Evolutionary conservation across 2,329 filamentous ascomycete genomes (phyloP).

Genomic region (Tetracladium maxilliforme): DNA sequence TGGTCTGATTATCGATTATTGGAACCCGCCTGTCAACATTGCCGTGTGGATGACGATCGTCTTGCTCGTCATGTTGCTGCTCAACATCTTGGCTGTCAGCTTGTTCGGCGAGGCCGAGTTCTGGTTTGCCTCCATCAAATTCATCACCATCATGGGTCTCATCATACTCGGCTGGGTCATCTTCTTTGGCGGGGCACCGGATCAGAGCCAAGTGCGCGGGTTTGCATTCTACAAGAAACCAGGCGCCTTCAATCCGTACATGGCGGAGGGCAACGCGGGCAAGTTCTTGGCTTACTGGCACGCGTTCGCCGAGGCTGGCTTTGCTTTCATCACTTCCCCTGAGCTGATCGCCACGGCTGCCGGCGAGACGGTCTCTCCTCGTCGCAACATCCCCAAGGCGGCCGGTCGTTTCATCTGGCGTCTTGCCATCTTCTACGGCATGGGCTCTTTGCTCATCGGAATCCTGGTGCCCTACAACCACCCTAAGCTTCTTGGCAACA

Average conservation of each 20-base stretch:
- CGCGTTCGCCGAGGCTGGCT: constrained; percentile 40
- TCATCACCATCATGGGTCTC: constrained; percentile 41
- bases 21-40: constrained; percentile 33
- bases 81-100: constrained; percentile 41
- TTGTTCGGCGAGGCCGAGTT: constrained; percentile 49
- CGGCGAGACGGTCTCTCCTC: constrained; percentile 48
- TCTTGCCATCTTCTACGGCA: constrained; percentile 46
- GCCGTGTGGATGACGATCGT: constrained; percentile 47
- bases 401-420: constrained; percentile 46
- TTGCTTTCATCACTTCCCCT: constrained; percentile 46
- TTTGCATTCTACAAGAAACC: constrained; percentile 33
- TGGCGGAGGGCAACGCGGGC: constrained; percentile 27
- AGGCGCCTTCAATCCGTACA: constrained; percentile 24
- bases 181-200: constrained; percentile 38
- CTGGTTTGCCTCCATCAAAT: constrained; percentile 44
- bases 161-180: constrained; percentile 40
- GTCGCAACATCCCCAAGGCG: constrained; percentile 51
- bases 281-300: constrained; percentile 44
- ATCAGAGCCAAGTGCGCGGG: constrained; percentile 29
- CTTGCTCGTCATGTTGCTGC: constrained; percentile 32
- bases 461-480: constrained; percentile 53
- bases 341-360: constrained; percentile 49
- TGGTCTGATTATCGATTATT: constrained; percentile 44
- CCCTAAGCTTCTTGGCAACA: constrained; percentile 33
- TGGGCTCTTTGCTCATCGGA: constrained; percentile 46